Evolutionary conservation across 2,329 filamentous ascomycete species (phyloP).

Genomic region (Zymoseptoria passerinii): DNA sequence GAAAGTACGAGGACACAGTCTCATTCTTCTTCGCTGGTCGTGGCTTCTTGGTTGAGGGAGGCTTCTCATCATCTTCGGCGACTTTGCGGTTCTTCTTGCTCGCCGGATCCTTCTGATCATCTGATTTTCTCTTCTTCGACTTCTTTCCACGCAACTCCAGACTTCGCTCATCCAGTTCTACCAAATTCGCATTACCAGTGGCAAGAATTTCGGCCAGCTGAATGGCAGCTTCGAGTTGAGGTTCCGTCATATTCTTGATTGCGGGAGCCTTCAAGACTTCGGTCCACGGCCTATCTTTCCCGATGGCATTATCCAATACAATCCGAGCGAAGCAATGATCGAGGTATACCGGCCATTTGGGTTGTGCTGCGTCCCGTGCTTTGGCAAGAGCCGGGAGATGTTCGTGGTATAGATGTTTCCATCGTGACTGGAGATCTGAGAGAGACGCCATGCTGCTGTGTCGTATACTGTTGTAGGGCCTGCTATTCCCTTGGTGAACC

Average conservation of each 20-base stretch:
- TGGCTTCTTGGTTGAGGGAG: not conserved
- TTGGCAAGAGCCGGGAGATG: conserved; percentile 24
- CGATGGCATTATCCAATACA: conserved; percentile 37
- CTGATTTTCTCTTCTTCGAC: conserved; percentile 8
- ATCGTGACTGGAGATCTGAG: conserved; percentile 15
- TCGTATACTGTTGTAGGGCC: not conserved
- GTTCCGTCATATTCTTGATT: conserved; percentile 35
- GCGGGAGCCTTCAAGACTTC: conserved; percentile 36
- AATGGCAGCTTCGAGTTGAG: conserved; percentile 33
- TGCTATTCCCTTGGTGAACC: not conserved
- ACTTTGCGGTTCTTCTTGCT: conserved; percentile 1
- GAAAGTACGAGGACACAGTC: conserved; percentile 26
- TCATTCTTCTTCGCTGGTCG: not conserved
- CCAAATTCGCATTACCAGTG: conserved; percentile 31
- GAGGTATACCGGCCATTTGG: conserved; percentile 36
- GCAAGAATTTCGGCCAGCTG: conserved; percentile 32
- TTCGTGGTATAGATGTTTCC: conserved; percentile 24
- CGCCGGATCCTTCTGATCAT: not conserved
- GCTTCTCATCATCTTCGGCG: not conserved
- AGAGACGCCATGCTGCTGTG: conserved; percentile 3
- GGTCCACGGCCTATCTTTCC: conserved; percentile 36
- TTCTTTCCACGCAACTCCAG: conserved; percentile 33
- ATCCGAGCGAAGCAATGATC: conserved; percentile 42
- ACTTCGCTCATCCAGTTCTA: conserved; percentile 34
- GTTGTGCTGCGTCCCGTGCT: conserved; percentile 27